A percentile compares a stretch with the other conserved stretches of the same genome.
Evolutionary conservation across 331 rosid genomes (phyloP).

Genomic region (Pyracantha coccinea): DNA sequence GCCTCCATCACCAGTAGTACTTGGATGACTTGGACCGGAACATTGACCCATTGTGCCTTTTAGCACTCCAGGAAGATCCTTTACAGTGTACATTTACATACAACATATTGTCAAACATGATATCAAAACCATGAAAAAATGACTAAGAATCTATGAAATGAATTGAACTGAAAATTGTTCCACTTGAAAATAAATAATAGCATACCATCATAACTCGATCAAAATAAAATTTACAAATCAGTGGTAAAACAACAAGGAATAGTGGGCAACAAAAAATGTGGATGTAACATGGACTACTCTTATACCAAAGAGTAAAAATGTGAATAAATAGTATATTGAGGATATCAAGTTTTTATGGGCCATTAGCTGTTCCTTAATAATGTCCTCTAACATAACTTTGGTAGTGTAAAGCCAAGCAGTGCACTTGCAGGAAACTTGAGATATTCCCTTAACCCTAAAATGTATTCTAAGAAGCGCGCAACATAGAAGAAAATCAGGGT

Average conservation of each 20-base stretch:
- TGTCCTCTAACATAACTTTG: neutral
- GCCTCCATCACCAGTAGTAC: slow-evolving; percentile 29
- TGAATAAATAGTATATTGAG: neutral
- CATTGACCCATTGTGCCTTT: slow-evolving; percentile 23
- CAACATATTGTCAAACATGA: neutral
- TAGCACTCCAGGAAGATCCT: slow-evolving; percentile 37
- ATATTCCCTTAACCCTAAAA: neutral
- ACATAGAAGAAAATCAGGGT: neutral
- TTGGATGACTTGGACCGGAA: slow-evolving; percentile 30
- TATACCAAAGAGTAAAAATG: neutral
- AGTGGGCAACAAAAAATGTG: neutral
- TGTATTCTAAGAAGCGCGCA: neutral
- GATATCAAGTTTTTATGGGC: neutral
- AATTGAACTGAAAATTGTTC: neutral
- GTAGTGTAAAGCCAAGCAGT: too few relatives aligned
- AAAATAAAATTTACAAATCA: neutral
- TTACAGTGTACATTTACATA: slow-evolving; percentile 7
- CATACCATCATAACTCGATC: neutral
- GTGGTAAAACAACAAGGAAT: neutral
- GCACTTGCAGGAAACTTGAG: too few relatives aligned
- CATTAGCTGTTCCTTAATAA: neutral
- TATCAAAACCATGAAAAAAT: neutral
- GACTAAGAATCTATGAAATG: neutral
- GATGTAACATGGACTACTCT: neutral
- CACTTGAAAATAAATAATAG: neutral